Percentiles rank a stretch among this genome's conserved stretches.
Conservation (phyloP, 2,329 filamentous ascomycete species). For the Aspergillus calidoustus region DNA sequence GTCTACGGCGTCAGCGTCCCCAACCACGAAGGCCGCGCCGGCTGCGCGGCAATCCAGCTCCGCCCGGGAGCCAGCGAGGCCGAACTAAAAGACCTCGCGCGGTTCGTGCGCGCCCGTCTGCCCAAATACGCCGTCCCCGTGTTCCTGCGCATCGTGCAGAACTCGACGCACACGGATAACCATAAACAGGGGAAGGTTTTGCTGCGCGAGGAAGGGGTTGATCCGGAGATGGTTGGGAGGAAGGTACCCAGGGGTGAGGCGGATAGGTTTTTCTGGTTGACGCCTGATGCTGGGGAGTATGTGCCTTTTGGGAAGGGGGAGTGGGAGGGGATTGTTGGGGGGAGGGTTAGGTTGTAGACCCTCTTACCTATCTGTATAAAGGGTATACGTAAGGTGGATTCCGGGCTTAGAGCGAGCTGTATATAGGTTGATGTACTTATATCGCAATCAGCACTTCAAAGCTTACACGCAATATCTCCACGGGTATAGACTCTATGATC, state of each 20-base stretch:
- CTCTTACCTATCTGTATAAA: background rate
- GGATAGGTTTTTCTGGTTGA: slow-evolving; percentile 58
- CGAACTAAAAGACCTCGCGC: slow-evolving; percentile 64
- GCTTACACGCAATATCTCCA: background rate
- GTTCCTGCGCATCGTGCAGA: slow-evolving; percentile 67
- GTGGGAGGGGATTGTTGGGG: slow-evolving; percentile 59
- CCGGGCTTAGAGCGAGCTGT: too few species aligned
- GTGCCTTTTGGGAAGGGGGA: slow-evolving; percentile 62
- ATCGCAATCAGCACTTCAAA: background rate
- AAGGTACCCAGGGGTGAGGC: slow-evolving; percentile 49
- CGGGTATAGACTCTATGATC: slow-evolving; percentile 10
- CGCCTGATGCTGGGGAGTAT: slow-evolving; percentile 57
- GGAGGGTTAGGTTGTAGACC: slow-evolving; percentile 50
- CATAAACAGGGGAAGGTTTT: slow-evolving; percentile 81
- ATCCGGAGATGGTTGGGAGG: slow-evolving; percentile 54
- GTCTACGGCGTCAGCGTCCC: slow-evolving; percentile 72
- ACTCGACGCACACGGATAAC: slow-evolving; percentile 58
- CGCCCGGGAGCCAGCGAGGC: slow-evolving; percentile 50
- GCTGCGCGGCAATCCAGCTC: slow-evolving; percentile 64
- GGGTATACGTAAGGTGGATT: background rate
- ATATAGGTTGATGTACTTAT: too few species aligned
- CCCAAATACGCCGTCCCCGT: slow-evolving; percentile 77
- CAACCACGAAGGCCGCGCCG: slow-evolving; percentile 69
- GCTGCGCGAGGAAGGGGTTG: slow-evolving; percentile 68
- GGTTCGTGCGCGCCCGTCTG: slow-evolving; percentile 62